Base-by-base conservation (phyloP, 1,284 basidiomycete species). In the Austroboletus olivaceoglutinosus region DNA sequence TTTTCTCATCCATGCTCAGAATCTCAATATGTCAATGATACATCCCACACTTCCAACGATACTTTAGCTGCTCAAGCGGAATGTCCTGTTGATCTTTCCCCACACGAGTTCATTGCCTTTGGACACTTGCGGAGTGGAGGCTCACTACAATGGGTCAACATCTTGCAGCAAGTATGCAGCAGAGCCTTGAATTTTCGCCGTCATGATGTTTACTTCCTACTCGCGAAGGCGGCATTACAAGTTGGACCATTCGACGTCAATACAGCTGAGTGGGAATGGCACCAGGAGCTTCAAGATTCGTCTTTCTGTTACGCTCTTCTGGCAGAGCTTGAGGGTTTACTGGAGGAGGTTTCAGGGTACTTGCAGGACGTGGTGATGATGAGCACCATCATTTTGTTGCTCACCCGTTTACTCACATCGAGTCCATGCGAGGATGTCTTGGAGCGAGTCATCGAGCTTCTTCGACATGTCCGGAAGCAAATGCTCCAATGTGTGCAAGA, bases 61-160 rank as follows among this genome's bases (percentile, higher is more conserved):
- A 53, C 65, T 22, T 47, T 70, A 16, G 67, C 65, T 3, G 53
- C 59, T 5, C 77, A 78, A 52, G 59, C 58, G 1, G 49, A 65
- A 4, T 75, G 73, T 47, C 67, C 67, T 5, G 25, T 47, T 1
- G 60, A 69, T 5, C 52, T 25, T 8, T 25, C 23, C 23, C 23
- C 23, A 25, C 23, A 25, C 8, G 23, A n/a, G n/a, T n/a, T n/a
- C n/a, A n/a, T n/a, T n/a, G n/a, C n/a, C n/a, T n/a, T n/a, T n/a
- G n/a, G n/a, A 25, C 23, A 25, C 23, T 76, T 80, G 30, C 73
- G 76, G 2, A 69, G 71, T 33, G 76, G 77, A 2, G 52, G 61
- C 4, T 61, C 58, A 1, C 52, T 79, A 0, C 78, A 80, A 44
- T 80, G 76, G 77, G 52, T 73, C 34, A 80, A 80, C 50, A 73